Percentiles rank a stretch among this genome's conserved stretches.
Evolutionary conservation across 2,329 filamentous ascomycete species (phyloP).

Genomic region (Zymoseptoria brevis): DNA sequence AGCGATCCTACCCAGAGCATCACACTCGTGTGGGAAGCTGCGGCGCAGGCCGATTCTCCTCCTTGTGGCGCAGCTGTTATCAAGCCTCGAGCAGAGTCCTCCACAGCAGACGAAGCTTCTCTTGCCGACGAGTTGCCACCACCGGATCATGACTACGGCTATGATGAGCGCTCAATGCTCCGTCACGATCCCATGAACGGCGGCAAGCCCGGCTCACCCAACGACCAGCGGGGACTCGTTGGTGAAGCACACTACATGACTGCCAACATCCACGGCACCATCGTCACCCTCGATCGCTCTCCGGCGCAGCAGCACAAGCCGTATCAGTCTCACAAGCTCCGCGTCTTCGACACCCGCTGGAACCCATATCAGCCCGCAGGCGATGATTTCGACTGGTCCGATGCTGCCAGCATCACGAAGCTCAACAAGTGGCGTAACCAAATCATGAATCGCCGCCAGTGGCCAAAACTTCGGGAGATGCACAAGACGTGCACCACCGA

Average conservation of each 20-base stretch:
- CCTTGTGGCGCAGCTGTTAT: not conserved
- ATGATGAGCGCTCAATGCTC: constrained; percentile 8
- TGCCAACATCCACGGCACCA: constrained; percentile 7
- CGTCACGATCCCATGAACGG: constrained; percentile 15
- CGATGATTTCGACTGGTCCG: constrained; percentile 49
- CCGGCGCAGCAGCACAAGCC: not conserved
- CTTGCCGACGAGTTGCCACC: not conserved
- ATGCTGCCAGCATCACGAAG: constrained; percentile 50
- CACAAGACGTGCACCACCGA: not conserved
- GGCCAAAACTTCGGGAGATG: constrained; percentile 26
- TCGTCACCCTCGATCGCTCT: constrained; percentile 15
- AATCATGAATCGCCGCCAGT: constrained; percentile 9
- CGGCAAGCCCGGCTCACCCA: constrained; percentile 1
- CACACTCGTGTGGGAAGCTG: not conserved
- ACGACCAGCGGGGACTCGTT: constrained; percentile 10
- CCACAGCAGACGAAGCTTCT: not conserved
- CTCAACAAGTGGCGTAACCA: constrained; percentile 47
- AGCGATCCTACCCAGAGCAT: not conserved
- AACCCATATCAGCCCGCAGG: constrained; percentile 63
- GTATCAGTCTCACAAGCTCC: constrained; percentile 62
- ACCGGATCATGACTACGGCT: constrained; percentile 7
- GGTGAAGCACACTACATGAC: constrained; percentile 12
- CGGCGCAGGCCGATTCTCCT: not conserved
- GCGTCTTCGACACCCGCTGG: constrained; percentile 67
- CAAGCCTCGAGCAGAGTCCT: not conserved